Conservation (phyloP, 768 basidiomycete species). For the Lactarius tabidus region DNA sequence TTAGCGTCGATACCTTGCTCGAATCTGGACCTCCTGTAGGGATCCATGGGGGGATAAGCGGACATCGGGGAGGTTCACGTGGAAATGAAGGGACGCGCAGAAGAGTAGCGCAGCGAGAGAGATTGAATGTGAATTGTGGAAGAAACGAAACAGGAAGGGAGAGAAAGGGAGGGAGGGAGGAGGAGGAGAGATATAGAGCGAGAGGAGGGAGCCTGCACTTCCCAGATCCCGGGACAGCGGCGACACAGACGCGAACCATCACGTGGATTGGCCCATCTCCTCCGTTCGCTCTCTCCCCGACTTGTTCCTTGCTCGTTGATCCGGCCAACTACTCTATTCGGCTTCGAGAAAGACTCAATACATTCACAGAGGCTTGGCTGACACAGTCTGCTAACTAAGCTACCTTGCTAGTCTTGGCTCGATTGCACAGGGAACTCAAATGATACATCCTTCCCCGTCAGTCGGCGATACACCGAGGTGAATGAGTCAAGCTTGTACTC, state of each 20-base stretch:
- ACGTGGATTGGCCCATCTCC: neutral
- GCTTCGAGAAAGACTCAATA: neutral
- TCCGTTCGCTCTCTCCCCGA: no score
- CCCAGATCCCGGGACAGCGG: neutral
- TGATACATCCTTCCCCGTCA: constrained; percentile 96
- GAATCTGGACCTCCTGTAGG: constrained; percentile 63
- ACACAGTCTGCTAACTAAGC: constrained; percentile 26
- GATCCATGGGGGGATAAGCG: constrained; percentile 58
- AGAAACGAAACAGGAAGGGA: constrained; percentile 24
- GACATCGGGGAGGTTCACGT: constrained; percentile 41
- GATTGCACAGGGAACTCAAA: constrained; percentile 82
- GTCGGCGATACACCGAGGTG: constrained; percentile 90
- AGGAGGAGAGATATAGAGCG: constrained; percentile 32
- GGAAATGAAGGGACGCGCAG: constrained; percentile 27
- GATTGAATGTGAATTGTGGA: constrained; percentile 28
- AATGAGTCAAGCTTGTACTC: constrained; percentile 99
- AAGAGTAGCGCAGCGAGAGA: constrained; percentile 45
- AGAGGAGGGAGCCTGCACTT: neutral
- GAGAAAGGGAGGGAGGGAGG: neutral
- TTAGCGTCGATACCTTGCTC: constrained; percentile 90
- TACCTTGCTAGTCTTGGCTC: constrained; percentile 54
- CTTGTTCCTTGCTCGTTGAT: neutral
- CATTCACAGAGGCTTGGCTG: neutral
- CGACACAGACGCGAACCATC: neutral
- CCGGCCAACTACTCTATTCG: neutral